Percentiles rank a stretch among this genome's conserved stretches.
phyloP scores from a whole-genome alignment of 306 rosid species.

The Fragaria ananassa region DNA sequence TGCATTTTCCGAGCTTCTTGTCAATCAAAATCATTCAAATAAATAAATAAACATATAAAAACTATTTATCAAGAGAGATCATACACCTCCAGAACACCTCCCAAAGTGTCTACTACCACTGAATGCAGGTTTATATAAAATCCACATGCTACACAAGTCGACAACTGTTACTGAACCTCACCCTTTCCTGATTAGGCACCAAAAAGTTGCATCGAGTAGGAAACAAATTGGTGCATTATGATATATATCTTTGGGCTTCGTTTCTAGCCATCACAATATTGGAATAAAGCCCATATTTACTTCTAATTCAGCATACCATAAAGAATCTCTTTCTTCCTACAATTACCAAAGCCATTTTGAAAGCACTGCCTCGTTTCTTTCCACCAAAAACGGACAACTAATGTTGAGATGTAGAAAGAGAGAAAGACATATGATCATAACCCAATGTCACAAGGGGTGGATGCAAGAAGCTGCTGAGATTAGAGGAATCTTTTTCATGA shows the following conservation, averaged over 20 bases:
- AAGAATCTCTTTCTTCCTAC: background rate
- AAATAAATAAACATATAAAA: too few species aligned
- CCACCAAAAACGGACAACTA: background rate
- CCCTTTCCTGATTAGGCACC: background rate
- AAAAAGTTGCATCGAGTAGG: background rate
- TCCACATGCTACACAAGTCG: slow-evolving; percentile 1
- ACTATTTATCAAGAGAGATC: background rate
- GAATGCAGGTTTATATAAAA: background rate
- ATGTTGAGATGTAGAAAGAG: background rate
- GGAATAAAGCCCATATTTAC: background rate
- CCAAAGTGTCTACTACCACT: background rate
- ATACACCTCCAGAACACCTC: background rate
- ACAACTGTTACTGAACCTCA: background rate
- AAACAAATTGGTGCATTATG: background rate
- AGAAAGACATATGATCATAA: background rate
- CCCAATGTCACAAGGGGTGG: background rate
- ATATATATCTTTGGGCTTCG: background rate
- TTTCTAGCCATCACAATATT: background rate
- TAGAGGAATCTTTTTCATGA: background rate
- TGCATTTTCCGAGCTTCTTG: background rate
- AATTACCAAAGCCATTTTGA: background rate
- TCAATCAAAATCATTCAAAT: background rate
- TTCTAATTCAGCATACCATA: background rate
- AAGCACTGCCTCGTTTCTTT: background rate
- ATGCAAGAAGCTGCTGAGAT: background rate